phyloP scores from a whole-genome alignment of 2,329 filamentous ascomycete species.

The Apiospora hydei region DNA sequence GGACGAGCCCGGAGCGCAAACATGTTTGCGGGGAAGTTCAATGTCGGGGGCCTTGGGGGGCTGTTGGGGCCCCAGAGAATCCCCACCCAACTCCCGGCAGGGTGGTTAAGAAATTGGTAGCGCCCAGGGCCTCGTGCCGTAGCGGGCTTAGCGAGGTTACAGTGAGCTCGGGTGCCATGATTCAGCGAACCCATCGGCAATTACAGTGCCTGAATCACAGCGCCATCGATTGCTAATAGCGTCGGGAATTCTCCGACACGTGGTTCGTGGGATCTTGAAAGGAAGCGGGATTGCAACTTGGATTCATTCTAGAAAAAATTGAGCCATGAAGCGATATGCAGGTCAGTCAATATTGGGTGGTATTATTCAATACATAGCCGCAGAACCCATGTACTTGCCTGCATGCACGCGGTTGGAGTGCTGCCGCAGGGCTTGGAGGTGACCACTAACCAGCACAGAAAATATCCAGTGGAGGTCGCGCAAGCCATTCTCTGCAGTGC shows the following conservation, averaged over 20 bases:
- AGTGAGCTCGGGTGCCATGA: not conserved
- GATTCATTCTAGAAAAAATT: not conserved
- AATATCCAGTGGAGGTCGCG: too few species aligned
- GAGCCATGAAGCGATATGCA: not conserved
- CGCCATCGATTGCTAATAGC: not conserved
- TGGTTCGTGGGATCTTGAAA: not conserved
- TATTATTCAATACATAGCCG: too few species aligned
- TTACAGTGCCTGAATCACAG: constrained; percentile 3
- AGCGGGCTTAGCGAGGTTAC: not conserved
- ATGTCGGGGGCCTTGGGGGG: not conserved
- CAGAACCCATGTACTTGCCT: too few species aligned
- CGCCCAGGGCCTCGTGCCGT: not conserved
- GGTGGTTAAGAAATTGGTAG: not conserved
- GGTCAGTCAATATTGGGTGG: not conserved
- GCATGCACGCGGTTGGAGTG: too few species aligned
- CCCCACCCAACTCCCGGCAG: not conserved
- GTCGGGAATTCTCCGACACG: not conserved
- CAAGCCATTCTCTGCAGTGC: too few species aligned
- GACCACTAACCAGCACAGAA: too few species aligned
- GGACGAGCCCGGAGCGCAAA: not conserved
- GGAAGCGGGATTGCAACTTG: not conserved
- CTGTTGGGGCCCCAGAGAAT: not conserved
- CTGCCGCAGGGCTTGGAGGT: too few species aligned
- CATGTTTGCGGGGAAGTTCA: not conserved
- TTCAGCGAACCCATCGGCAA: not conserved